These are phyloP conservation scores for Thalia dealbata DNA, from an alignment of 176 grass and related monocot species.

Conservation along the genomic window DNA sequence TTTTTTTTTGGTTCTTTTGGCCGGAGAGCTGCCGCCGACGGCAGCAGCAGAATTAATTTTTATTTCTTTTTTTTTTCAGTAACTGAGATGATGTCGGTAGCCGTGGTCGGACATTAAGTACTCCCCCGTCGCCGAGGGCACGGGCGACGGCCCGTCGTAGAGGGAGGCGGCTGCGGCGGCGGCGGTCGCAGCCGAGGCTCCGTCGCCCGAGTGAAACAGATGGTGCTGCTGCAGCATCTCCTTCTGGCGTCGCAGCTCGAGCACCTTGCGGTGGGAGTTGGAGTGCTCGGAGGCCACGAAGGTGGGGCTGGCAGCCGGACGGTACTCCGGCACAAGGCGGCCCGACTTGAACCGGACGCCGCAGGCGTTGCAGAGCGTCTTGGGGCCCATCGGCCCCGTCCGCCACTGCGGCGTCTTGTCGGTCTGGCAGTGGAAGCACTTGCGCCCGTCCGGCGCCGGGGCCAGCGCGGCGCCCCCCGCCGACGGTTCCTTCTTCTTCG, in stretches of 20 bases:
- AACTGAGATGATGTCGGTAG: constrained; percentile 60
- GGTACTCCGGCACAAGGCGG: constrained; percentile 85
- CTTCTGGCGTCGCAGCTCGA: constrained; percentile 84
- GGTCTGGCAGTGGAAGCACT: constrained; percentile 83
- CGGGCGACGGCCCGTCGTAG: constrained; percentile 16
- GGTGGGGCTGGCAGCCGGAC: constrained; percentile 78
- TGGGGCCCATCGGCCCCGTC: constrained; percentile 84
- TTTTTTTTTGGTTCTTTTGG: no score
- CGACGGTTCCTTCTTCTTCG: constrained; percentile 50
- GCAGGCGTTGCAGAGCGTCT: constrained; percentile 98
- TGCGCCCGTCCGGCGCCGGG: constrained; percentile 30
- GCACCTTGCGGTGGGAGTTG: constrained; percentile 95
- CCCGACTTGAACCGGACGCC: constrained; percentile 92
- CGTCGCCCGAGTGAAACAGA: neutral
- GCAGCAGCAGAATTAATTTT: no score
- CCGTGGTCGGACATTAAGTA: constrained; percentile 37
- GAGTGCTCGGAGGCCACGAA: constrained; percentile 72
- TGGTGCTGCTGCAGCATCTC: constrained; percentile 27
- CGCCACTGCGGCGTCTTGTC: constrained; percentile 99
- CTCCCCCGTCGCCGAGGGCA: constrained; percentile 25
- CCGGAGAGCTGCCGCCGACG: no score
- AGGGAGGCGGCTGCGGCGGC: constrained; percentile 14
- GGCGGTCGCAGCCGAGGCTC: neutral
- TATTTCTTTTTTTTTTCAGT: neutral
- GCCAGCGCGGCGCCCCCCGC: neutral